Percentiles rank a stretch among this genome's conserved stretches.
Evolutionary conservation across 2,329 filamentous ascomycete genomes (phyloP).

Genomic region (Pseudovirgaria hyperparasitica): DNA sequence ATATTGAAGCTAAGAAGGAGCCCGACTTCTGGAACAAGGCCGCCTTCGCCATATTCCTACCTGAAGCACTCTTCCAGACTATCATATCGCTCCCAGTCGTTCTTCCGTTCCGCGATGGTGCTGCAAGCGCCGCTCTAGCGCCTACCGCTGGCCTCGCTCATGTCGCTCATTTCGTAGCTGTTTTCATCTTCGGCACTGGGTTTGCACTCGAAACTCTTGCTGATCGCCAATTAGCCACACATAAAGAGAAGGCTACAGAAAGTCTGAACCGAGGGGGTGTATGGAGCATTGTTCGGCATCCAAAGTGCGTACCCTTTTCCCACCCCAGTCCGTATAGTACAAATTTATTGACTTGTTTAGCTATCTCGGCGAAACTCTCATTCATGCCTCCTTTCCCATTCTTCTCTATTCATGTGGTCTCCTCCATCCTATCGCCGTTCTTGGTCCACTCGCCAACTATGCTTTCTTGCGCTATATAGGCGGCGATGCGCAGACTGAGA

Average conservation of each 20-base stretch:
- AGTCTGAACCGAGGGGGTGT: slow-evolving; percentile 43
- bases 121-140: slow-evolving; percentile 24
- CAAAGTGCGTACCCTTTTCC: slow-evolving; percentile 38
- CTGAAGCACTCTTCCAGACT: slow-evolving; percentile 44
- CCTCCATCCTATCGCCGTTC: slow-evolving; percentile 40
- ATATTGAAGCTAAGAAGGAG: slow-evolving; percentile 39
- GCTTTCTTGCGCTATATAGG: slow-evolving; percentile 43
- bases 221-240: slow-evolving; percentile 42
- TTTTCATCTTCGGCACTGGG: slow-evolving; percentile 44
- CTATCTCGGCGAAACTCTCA: slow-evolving; percentile 48
- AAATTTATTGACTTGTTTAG: slow-evolving; percentile 20
- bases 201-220: slow-evolving; percentile 44
- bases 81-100: slow-evolving; percentile 46
- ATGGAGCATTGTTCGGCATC: slow-evolving; percentile 49
- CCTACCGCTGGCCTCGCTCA: slow-evolving; percentile 19
- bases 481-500: slow-evolving; percentile 44
- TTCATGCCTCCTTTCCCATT: slow-evolving; percentile 47
- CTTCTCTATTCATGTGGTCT: slow-evolving; percentile 43
- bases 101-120: slow-evolving; percentile 37
- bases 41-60: slow-evolving; percentile 41
- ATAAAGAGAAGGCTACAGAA: slow-evolving; percentile 30
- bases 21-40: slow-evolving; percentile 45
- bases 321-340: not conserved
- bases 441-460: slow-evolving; percentile 47
- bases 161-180: slow-evolving; percentile 31